phyloP scores from a whole-genome alignment of 352 stramenopile species.

The Phytopythium sindhum region DNA sequence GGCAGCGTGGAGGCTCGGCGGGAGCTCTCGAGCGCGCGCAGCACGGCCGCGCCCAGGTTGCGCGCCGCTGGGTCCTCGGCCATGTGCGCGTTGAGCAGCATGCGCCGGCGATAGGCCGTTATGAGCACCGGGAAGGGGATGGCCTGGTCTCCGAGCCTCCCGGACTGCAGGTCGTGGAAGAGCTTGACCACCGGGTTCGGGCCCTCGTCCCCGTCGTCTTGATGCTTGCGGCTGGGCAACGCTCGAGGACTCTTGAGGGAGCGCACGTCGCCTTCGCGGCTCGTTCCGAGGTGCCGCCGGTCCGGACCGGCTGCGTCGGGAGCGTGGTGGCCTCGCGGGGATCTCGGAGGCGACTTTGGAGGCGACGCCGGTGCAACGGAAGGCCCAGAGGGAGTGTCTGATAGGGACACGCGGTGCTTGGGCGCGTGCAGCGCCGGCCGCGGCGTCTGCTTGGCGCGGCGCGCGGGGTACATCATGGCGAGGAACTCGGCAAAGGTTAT shows the following conservation, averaged over 20 bases:
- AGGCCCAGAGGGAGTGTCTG: neutral
- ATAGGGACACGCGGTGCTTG: constrained; percentile 20
- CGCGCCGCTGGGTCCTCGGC: constrained; percentile 50
- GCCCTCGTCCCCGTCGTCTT: neutral
- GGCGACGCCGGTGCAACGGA: neutral
- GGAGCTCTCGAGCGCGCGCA: constrained; percentile 67
- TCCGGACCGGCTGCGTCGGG: neutral
- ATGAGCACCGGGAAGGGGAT: constrained; percentile 78
- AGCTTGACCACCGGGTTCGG: constrained; percentile 69
- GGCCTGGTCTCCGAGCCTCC: constrained; percentile 70
- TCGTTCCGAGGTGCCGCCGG: neutral
- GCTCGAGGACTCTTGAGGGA: neutral
- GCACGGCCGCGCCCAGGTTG: constrained; percentile 33
- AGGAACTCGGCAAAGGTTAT: constrained; percentile 79
- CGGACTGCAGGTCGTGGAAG: constrained; percentile 74
- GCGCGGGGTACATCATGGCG: constrained; percentile 60
- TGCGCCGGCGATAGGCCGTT: constrained; percentile 69
- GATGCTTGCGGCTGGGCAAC: neutral
- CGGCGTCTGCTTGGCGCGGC: constrained; percentile 17
- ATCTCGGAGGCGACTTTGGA: neutral
- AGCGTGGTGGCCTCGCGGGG: neutral
- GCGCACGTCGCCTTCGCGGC: too few relatives aligned
- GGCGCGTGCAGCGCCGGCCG: constrained; percentile 41
- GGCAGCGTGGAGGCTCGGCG: constrained; percentile 19
- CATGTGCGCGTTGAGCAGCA: constrained; percentile 86